Base-by-base conservation (phyloP, 2,329 filamentous ascomycete species). In the Xylaria hypoxylon region DNA sequence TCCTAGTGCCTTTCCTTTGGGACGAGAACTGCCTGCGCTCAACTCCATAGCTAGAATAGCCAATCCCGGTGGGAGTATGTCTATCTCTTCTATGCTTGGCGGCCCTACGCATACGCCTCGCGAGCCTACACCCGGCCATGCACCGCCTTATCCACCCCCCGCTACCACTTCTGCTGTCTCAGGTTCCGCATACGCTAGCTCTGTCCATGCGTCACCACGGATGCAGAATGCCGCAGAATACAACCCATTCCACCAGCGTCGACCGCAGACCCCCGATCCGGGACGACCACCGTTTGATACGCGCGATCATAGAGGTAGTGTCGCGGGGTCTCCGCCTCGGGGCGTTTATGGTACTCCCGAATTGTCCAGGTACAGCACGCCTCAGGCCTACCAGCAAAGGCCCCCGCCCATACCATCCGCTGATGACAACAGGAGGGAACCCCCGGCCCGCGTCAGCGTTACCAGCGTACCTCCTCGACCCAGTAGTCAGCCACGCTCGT, bases 221-320 rank as follows among this genome's bases (percentile, higher is more conserved):
- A 84, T 88, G 80, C 84, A 83, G 64, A 82, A 83, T 28, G 79
- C 87, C 67, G 89, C 92, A 19, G 90, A 91, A 70, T 73, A 73
- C 53, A 63, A 68, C 45, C 67, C 81, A 80, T 58, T 83, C 85
- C 5, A 90, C 87, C 76, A 90, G 86, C 76, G 90, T 68, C 84
- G 90, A 67, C 91, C 91, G 2, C 89, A 92, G 64, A 93, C 91
- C 0, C 91, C 91, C n/a, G 91, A 93, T 50, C 88, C 89, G 67
- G 82, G 85, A 52, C 84, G 87, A 72, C 80, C 68, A 11, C 53
- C 81, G 62, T 87, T 88, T 79, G 83, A 88, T 64, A 53, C 74
- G 61, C 73, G 81, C 71, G 77, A 79, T 71, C 75, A 75, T 69
- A 80, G 85, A 73, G 80, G 79, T 26, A 78, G 79, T 68, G 74